phyloP scores from a whole-genome alignment of 2,329 filamentous ascomycete genomes.

The Pseudocercospora vitis region DNA sequence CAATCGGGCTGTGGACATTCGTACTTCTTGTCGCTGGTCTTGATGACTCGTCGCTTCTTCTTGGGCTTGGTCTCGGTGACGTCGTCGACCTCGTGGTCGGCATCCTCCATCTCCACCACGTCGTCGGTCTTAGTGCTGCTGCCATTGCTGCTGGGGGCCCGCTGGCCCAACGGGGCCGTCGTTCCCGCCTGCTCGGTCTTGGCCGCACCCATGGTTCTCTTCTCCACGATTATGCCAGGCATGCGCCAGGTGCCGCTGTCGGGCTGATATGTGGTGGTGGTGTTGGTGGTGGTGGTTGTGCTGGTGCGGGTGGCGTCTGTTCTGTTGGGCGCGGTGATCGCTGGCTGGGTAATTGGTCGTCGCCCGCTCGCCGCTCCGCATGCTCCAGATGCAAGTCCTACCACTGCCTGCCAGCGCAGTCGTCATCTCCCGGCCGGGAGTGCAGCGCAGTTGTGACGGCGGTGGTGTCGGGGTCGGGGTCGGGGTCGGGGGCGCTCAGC shows the following conservation, averaged over 20 bases:
- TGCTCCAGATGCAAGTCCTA: constrained; percentile 19
- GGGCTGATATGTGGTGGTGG: too few relatives aligned
- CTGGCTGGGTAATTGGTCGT: constrained; percentile 21
- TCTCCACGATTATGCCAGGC: constrained; percentile 9
- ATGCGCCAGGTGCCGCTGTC: background rate
- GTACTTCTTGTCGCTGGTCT: constrained; percentile 62
- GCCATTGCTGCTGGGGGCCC: constrained; percentile 17
- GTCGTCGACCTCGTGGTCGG: constrained; percentile 31
- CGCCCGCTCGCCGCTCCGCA: constrained; percentile 23
- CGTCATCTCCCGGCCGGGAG: constrained; percentile 22
- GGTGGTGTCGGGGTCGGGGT: background rate
- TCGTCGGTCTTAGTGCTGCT: constrained; percentile 11
- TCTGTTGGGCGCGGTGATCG: constrained; percentile 5
- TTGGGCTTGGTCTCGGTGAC: constrained; percentile 29
- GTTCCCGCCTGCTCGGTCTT: constrained; percentile 6
- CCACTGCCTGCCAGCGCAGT: constrained; percentile 5
- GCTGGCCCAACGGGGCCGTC: constrained; percentile 16
- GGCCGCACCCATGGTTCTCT: constrained; percentile 15
- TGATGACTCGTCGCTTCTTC: constrained; percentile 38
- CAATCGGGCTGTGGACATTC: constrained; percentile 79
- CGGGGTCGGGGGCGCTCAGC: background rate
- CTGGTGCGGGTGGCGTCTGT: constrained; percentile 4
- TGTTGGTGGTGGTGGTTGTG: too few relatives aligned
- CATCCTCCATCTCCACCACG: constrained; percentile 27
- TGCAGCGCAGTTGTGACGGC: constrained; percentile 4